Evolutionary conservation across 257 asterid genomes (phyloP).

Genomic region (Solanum chmielewskii): DNA sequence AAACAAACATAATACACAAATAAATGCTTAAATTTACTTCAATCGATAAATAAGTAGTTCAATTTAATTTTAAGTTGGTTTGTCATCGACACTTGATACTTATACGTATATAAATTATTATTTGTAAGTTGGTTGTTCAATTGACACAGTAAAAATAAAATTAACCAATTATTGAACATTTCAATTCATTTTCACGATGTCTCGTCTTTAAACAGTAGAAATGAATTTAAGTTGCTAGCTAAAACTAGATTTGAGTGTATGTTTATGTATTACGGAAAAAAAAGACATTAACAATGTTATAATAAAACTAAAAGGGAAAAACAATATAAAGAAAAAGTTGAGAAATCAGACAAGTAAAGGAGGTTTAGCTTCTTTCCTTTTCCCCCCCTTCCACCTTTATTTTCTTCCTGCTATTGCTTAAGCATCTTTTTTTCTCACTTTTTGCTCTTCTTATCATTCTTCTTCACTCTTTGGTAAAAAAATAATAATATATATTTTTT

Average conservation of each 20-base stretch:
- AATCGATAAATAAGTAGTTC: accelerated
- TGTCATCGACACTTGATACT: neutral
- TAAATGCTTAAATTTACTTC: neutral
- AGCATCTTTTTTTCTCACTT: conserved; percentile 56
- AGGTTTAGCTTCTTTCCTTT: conserved; percentile 23
- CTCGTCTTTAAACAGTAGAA: neutral
- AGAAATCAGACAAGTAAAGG: conserved; percentile 30
- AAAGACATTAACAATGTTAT: neutral
- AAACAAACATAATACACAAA: neutral
- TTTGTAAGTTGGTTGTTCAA: neutral
- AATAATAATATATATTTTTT: neutral
- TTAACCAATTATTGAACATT: neutral
- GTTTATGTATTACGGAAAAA: neutral
- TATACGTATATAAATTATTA: neutral
- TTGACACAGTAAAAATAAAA: neutral
- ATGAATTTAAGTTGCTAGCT: neutral
- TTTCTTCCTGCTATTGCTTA: conserved; percentile 53
- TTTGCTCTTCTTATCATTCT: conserved; percentile 9
- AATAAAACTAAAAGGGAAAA: neutral
- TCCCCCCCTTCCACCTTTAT: conserved; percentile 22
- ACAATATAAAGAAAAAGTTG: conserved; percentile 6
- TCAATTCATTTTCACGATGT: neutral
- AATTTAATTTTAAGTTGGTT: neutral
- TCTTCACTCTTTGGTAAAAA: conserved; percentile 21
- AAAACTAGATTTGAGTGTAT: neutral